Percentiles rank a stretch among this genome's conserved stretches.
These are phyloP conservation scores for Nicotiana noctiflora DNA, from an alignment of 257 asterid species.

Conservation along the genomic window DNA sequence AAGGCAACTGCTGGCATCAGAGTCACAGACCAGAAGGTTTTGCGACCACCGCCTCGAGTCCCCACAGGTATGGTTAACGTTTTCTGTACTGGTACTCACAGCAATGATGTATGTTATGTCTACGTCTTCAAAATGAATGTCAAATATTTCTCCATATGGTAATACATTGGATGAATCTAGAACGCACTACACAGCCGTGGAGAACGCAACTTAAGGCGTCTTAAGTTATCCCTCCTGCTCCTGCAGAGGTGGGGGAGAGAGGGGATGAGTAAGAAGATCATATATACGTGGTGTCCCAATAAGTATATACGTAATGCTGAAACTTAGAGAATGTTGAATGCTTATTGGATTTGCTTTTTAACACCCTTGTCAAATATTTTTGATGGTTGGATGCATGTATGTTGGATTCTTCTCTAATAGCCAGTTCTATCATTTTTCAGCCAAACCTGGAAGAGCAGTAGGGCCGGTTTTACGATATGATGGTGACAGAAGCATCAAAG, in stretches of 20 bases:
- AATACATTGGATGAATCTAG: background rate
- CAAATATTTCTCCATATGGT: background rate
- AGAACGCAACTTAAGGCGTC: background rate
- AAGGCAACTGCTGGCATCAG: slow-evolving; percentile 35
- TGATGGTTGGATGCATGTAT: background rate
- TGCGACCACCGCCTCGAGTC: slow-evolving; percentile 61
- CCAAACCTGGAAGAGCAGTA: slow-evolving; percentile 46
- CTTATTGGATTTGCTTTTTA: background rate
- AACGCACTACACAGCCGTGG: background rate
- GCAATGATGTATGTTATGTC: background rate
- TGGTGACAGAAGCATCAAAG: slow-evolving; percentile 7
- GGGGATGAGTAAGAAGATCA: background rate
- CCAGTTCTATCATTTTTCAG: slow-evolving; percentile 23
- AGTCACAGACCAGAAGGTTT: slow-evolving; percentile 39
- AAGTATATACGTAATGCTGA: background rate
- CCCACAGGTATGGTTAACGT: slow-evolving; percentile 45
- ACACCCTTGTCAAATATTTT: background rate
- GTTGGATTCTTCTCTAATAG: background rate
- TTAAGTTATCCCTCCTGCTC: background rate
- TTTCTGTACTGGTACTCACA: background rate
- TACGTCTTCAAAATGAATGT: background rate
- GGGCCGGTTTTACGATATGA: slow-evolving; percentile 59
- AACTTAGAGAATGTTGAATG: background rate
- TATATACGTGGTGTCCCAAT: background rate
- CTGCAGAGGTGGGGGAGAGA: background rate